These are phyloP conservation scores for Apophysomyces ossiformis DNA, from an alignment of 371 early-diverging fungal genomes.

Conservation along the genomic window DNA sequence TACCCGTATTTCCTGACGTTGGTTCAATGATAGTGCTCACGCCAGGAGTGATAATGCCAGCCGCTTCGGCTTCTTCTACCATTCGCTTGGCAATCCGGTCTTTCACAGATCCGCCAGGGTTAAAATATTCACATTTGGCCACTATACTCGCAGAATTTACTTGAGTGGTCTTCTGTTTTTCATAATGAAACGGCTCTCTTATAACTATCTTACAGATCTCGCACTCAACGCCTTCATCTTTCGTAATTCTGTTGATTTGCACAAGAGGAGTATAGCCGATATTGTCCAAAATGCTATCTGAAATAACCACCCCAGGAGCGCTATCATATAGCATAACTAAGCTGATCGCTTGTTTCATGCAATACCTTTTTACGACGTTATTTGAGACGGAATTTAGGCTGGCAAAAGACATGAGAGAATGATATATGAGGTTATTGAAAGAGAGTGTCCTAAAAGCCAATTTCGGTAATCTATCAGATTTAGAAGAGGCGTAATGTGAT, in stretches of 20 bases:
- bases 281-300: constrained; percentile 85
- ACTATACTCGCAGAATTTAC: constrained; percentile 48
- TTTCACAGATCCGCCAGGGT: constrained; percentile 97
- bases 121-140: constrained; percentile 98
- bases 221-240: constrained; percentile 88
- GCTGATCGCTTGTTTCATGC: too few relatives aligned
- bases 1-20: constrained; percentile 95
- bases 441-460: too few relatives aligned
- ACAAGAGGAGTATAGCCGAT: constrained; percentile 97
- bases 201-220: constrained; percentile 77
- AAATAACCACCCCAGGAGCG: constrained; percentile 66
- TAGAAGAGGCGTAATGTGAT: too few relatives aligned
- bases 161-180: not conserved
- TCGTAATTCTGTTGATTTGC: constrained; percentile 84
- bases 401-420: too few relatives aligned
- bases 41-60: constrained; percentile 89
- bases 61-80: constrained; percentile 92
- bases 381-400: too few relatives aligned
- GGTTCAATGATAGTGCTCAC: constrained; percentile 92
- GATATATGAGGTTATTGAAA: too few relatives aligned
- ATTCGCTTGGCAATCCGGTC: constrained; percentile 96
- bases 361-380: too few relatives aligned
- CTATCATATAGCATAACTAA: constrained; percentile 20
- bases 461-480: too few relatives aligned
- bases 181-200: too few relatives aligned